These are phyloP conservation scores for Tylopilus cervinicoccineus DNA, from an alignment of 768 basidiomycete genomes.

Conservation along the genomic window DNA sequence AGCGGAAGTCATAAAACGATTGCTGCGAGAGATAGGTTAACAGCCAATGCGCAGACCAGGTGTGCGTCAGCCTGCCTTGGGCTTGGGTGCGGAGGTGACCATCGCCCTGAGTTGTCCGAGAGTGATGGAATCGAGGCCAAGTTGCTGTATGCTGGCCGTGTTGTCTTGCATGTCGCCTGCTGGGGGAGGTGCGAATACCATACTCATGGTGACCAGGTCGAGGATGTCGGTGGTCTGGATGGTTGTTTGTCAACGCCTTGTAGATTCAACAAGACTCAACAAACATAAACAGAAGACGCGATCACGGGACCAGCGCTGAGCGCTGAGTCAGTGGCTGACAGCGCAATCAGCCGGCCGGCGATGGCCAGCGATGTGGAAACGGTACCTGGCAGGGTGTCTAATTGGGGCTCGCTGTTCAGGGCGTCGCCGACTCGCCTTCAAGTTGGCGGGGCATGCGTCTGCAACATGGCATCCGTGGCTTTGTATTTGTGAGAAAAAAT, in stretches of 20 bases:
- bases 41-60: conserved; percentile 7
- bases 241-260: conserved; percentile 26
- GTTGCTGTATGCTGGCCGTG: conserved; percentile 32
- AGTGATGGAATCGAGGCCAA: conserved; percentile 67
- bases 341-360: too few relatives aligned
- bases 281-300: conserved; percentile 11
- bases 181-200: conserved; percentile 33
- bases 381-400: conserved; percentile 19
- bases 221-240: neutral
- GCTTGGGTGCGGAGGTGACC: conserved; percentile 65
- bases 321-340: conserved; percentile 11
- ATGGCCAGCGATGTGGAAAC: conserved; percentile 17
- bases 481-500: conserved; percentile 22
- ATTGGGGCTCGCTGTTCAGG: conserved; percentile 13
- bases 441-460: conserved; percentile 15
- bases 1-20: conserved; percentile 87
- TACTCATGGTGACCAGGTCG: conserved; percentile 15
- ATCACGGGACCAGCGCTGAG: too few relatives aligned
- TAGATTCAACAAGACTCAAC: conserved; percentile 23
- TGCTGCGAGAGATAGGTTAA: conserved; percentile 48
- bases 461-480: neutral
- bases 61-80: conserved; percentile 50
- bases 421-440: too few relatives aligned
- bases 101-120: conserved; percentile 77
- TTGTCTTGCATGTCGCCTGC: conserved; percentile 30